Conservation (phyloP, 352 stramenopile genomes). For the Hyaloperonospora brassicae region DNA sequence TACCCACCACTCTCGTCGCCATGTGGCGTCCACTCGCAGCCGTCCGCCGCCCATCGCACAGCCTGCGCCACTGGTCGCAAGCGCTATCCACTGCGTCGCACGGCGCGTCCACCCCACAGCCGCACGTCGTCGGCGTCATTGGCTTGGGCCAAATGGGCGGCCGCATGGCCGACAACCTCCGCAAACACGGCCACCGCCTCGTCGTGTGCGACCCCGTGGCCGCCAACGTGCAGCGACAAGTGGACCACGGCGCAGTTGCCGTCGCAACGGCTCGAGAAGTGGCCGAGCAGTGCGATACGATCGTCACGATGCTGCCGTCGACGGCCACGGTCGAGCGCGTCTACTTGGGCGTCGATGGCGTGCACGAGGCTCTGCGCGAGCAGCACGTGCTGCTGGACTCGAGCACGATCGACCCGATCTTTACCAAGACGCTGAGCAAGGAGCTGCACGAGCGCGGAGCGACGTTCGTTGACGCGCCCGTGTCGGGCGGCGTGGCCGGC, state of each 20-base stretch:
- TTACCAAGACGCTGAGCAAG: constrained; percentile 83
- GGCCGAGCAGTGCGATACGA: constrained; percentile 64
- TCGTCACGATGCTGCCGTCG: constrained; percentile 94
- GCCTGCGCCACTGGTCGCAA: not conserved
- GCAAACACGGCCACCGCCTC: constrained; percentile 66
- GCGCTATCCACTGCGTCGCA: not conserved
- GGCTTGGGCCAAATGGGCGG: constrained; percentile 92
- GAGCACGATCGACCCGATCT: constrained; percentile 92
- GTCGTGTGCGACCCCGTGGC: constrained; percentile 75
- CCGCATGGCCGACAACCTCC: constrained; percentile 90
- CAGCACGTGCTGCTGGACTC: constrained; percentile 91
- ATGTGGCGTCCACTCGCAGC: constrained; percentile 12
- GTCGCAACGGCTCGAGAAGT: constrained; percentile 60
- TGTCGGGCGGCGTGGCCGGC: constrained; percentile 94
- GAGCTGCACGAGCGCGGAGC: constrained; percentile 46
- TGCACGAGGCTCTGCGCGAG: constrained; percentile 59
- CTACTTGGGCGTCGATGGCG: constrained; percentile 57
- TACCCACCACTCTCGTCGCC: constrained; percentile 7
- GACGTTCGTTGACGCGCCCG: constrained; percentile 91
- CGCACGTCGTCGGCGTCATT: constrained; percentile 78
- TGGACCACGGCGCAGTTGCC: constrained; percentile 40
- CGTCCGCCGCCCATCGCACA: not conserved
- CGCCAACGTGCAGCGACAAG: constrained; percentile 42
- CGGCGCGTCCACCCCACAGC: constrained; percentile 17
- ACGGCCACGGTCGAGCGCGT: constrained; percentile 81